phyloP scores from a whole-genome alignment of 805 yeast genomes.

The Teunomyces lycoperdinae region DNA sequence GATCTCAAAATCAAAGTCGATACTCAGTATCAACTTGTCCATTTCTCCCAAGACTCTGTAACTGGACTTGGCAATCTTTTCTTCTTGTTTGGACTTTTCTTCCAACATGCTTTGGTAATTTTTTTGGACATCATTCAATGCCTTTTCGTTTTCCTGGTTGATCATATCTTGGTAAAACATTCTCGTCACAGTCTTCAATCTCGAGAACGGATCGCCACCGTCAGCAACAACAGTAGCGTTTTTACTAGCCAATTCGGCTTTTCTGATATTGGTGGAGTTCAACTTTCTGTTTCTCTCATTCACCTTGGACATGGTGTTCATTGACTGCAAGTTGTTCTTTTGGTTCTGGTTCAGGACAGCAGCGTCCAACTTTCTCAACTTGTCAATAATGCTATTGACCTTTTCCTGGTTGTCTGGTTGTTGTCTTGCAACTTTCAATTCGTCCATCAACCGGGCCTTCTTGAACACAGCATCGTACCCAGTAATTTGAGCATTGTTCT shows the following conservation, averaged over 20 bases:
- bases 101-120: constrained; percentile 38
- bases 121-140: constrained; percentile 50
- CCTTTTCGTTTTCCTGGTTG: constrained; percentile 57
- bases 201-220: constrained; percentile 75
- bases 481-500: constrained; percentile 17
- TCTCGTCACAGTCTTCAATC: constrained; percentile 84
- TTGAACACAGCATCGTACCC: constrained; percentile 67
- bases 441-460: constrained; percentile 68
- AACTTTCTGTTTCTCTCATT: constrained; percentile 83
- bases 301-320: constrained; percentile 60
- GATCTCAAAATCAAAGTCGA: constrained; percentile 29
- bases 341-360: constrained; percentile 42
- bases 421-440: constrained; percentile 64
- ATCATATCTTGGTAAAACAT: constrained; percentile 67
- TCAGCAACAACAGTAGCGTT: constrained; percentile 38
- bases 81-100: constrained; percentile 45
- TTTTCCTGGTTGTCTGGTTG: constrained; percentile 47
- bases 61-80: constrained; percentile 45
- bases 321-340: constrained; percentile 33
- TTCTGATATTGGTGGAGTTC: constrained; percentile 72
- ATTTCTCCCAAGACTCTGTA: constrained; percentile 58
- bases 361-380: constrained; percentile 43
- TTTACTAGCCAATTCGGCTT: constrained; percentile 66
- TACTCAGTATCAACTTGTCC: constrained; percentile 46
- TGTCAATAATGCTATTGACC: constrained; percentile 28